phyloP scores from a whole-genome alignment of 2,329 filamentous ascomycete species.

The Cladosporium austrohemisphaericum region DNA sequence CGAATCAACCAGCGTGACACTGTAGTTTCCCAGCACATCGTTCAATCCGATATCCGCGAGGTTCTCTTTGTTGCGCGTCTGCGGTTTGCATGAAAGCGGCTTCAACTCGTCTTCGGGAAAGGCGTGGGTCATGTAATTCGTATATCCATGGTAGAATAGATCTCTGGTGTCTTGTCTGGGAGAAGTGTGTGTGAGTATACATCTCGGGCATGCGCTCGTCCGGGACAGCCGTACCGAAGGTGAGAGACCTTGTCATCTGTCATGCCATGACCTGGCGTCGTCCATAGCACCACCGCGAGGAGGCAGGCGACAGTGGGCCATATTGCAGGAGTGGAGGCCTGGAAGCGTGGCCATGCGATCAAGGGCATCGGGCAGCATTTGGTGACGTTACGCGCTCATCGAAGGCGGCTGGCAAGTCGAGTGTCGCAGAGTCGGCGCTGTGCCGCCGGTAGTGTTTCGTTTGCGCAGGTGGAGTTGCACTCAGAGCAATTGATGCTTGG shows the following conservation, averaged over 20 bases:
- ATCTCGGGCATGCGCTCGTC: too few species aligned
- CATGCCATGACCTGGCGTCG: slow-evolving; percentile 40
- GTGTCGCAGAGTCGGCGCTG: too few species aligned
- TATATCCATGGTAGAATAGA: slow-evolving; percentile 96
- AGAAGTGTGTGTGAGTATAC: neutral
- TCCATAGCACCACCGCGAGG: slow-evolving; percentile 31
- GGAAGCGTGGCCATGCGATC: slow-evolving; percentile 23
- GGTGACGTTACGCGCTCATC: slow-evolving; percentile 14
- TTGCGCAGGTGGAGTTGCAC: slow-evolving; percentile 4
- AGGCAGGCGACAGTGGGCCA: slow-evolving; percentile 34
- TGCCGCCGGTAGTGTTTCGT: too few species aligned
- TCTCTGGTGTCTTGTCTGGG: slow-evolving; percentile 49
- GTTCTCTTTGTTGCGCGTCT: slow-evolving; percentile 78
- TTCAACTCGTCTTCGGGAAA: slow-evolving; percentile 96
- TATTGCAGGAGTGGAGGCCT: slow-evolving; percentile 21
- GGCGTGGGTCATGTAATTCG: slow-evolving; percentile 89
- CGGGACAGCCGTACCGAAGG: slow-evolving; percentile 34
- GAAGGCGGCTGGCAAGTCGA: too few species aligned
- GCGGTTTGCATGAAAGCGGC: slow-evolving; percentile 76
- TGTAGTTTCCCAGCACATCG: slow-evolving; percentile 96
- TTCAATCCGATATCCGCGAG: slow-evolving; percentile 81
- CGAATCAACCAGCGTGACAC: slow-evolving; percentile 90
- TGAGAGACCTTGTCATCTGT: slow-evolving; percentile 39
- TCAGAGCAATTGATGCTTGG: too few species aligned
- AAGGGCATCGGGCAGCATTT: slow-evolving; percentile 23